Evolutionary conservation across 2,329 filamentous ascomycete genomes (phyloP), one percentile per base, ranked within the genome.

Genomic region (Fusarium phyllophilum): DNA sequence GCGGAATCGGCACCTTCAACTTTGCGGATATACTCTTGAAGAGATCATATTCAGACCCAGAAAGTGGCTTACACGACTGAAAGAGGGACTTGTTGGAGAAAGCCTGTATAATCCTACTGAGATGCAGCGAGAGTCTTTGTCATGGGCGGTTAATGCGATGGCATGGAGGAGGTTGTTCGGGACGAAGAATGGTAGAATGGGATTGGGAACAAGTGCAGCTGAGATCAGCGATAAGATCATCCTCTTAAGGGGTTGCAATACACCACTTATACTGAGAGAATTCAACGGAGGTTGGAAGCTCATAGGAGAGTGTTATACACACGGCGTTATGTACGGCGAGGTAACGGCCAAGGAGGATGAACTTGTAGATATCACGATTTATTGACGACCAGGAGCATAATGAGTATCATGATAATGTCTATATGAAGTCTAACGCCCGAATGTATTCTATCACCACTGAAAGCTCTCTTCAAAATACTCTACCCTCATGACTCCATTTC

Each of bases 381-480:
- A 46, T 15, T 70, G 5, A 4, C 15, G 10, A 4, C 24, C 2
- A 12, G 18, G 26, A 26, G 6, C 3, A 14, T 29, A 41, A 41
- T n/a, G 20, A n/a, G 20, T 5, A 14, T 31, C 51, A 48, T 36
- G 31, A 31, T 17, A 17, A 24, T 26, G 12, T 64, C 57, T 54
- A 36, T 36, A 10, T 31, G 41, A 24, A 42, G 1, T 45, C 49
- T 54, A 56, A 14, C 2, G 12, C 12, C 8, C 1, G 12, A 26
- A 24, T 9, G 5, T 13, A 29, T 11, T 38, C 49, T 22, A 60
- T 78, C 56, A 86, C 84, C 84, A 86, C 31, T 82, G 82, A 41
- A 85, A 85, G 9, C 80, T 83, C 73, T 85, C 84, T 34, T 85
- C 82, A 62, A 85, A 85, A 42, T 85, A 85, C 18, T 85, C 82